A percentile compares a stretch with the other conserved stretches of the same genome.
Evolutionary conservation across 2,329 filamentous ascomycete species (phyloP).

Genomic region (Dactylellina drechsleri): DNA sequence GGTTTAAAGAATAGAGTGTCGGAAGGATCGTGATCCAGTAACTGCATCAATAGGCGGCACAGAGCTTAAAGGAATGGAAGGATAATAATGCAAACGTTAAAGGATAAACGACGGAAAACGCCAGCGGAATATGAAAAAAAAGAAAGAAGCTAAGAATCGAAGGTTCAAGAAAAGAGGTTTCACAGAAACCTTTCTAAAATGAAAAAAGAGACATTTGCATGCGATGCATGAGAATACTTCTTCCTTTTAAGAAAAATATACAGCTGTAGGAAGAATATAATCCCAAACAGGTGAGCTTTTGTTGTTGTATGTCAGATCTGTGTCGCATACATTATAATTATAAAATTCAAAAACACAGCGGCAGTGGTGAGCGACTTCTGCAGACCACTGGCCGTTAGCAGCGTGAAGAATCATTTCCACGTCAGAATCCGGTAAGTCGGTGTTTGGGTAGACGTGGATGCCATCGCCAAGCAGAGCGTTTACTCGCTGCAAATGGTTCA

Average conservation of each 20-base stretch:
- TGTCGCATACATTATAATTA: conserved; percentile 26
- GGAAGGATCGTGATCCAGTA: conserved; percentile 27
- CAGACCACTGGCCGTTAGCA: conserved; percentile 26
- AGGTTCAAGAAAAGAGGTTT: conserved; percentile 35
- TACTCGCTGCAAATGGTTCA: conserved; percentile 46
- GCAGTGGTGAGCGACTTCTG: conserved; percentile 23
- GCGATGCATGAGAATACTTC: conserved; percentile 34
- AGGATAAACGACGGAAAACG: conserved; percentile 19
- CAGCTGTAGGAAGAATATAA: conserved; percentile 15
- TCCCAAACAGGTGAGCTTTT: conserved; percentile 10
- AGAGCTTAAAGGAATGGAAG: conserved; percentile 40
- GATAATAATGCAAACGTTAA: conserved; percentile 30
- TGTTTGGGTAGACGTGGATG: conserved; percentile 52
- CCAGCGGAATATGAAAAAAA: neutral
- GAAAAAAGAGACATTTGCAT: conserved; percentile 47
- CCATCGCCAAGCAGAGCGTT: conserved; percentile 45
- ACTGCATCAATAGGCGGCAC: conserved; percentile 22
- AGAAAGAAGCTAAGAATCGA: conserved; percentile 22
- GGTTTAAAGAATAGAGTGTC: conserved; percentile 17
- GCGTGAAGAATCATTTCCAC: conserved; percentile 38
- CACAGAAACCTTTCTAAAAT: conserved; percentile 51
- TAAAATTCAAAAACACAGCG: conserved; percentile 5
- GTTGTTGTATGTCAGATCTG: conserved; percentile 18
- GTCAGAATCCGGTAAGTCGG: conserved; percentile 43
- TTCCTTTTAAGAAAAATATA: conserved; percentile 43